Base-by-base conservation (phyloP, 306 rosid species). In the Boehmeria nivea region DNA sequence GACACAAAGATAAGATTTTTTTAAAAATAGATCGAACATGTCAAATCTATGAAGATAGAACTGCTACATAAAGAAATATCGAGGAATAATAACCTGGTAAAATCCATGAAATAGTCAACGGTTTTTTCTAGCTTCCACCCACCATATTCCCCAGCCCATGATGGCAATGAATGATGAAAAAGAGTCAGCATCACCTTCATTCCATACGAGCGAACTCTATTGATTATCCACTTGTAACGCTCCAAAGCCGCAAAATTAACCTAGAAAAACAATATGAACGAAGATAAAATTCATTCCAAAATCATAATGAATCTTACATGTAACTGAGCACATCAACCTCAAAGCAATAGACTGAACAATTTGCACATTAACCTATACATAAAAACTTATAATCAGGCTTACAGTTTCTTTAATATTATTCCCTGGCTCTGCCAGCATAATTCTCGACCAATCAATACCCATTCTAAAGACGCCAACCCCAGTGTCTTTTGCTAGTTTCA, bases 131-230 rank as follows among this genome's bases (percentile, higher is more conserved):
- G 65, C 78, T 91, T 87, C 99, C 96, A 91, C 65, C 96, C 99
- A 69, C 99, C 99, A 78, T 91, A 91, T 43, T 84, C 87, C 62
- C 93, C 85, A 24, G 99, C 94, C 99, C 81, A 79, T 12, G 98
- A 86, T 38, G 98, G 98, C 58, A 91, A 77, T 28, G 98, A 91
- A 65, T 91, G 98, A 80, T 91, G 98, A 60, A 91, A 91, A 60
- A 91, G 85, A 57, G 98, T 91, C 60, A 91, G 80, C 98, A 87
- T 82, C 69, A 91, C 98, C 74, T 91, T 91, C 98, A 91, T 91
- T 69, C 96, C 98, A 63, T 80, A 62, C 21, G 95, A 87, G 27
- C 59, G 85, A 64, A 73, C 86, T 77, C 82, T 84, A 52, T 72
- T 81, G 76, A 91, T 82, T 50, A 87, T 87, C 98, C 98, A 91